Conservation (phyloP, 176 grass and related monocot species). For the Eragrostis curvula region DNA sequence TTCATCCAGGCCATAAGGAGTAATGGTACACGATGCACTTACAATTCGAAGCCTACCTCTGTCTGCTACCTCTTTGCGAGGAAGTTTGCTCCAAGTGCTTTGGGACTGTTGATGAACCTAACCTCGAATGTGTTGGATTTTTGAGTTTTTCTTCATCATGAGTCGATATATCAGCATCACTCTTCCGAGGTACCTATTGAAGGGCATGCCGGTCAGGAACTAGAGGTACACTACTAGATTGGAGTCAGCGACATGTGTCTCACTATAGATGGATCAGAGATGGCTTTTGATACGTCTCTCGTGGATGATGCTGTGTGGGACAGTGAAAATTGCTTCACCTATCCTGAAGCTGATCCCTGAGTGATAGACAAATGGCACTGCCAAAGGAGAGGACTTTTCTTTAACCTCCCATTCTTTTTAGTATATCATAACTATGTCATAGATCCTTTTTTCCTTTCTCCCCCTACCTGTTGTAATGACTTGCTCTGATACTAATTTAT, state of each 20-base stretch:
- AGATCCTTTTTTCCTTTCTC: conserved; percentile 27
- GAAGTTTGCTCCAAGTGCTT: conserved; percentile 87
- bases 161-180: not conserved
- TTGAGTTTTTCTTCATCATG: conserved; percentile 18
- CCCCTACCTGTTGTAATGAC: conserved; percentile 42
- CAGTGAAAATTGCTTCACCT: conserved; percentile 55
- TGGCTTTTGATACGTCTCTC: conserved; percentile 26
- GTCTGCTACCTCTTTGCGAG: conserved; percentile 84
- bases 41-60: conserved; percentile 63
- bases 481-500: conserved; percentile 62
- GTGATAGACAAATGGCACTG: conserved; percentile 32
- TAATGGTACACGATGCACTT: conserved; percentile 65
- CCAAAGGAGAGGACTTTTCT: conserved; percentile 42
- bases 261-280: conserved; percentile 35
- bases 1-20: conserved; percentile 86
- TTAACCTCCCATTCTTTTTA: conserved; percentile 60
- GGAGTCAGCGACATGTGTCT: conserved; percentile 27
- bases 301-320: conserved; percentile 42
- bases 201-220: not conserved
- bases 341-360: conserved; percentile 41
- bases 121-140: conserved; percentile 65
- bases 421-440: conserved; percentile 52
- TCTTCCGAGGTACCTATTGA: conserved; percentile 22
- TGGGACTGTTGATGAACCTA: conserved; percentile 73
- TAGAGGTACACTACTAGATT: conserved; percentile 34